Conservation (phyloP, 1,284 basidiomycete genomes). For the Athelia sp. region DNA sequence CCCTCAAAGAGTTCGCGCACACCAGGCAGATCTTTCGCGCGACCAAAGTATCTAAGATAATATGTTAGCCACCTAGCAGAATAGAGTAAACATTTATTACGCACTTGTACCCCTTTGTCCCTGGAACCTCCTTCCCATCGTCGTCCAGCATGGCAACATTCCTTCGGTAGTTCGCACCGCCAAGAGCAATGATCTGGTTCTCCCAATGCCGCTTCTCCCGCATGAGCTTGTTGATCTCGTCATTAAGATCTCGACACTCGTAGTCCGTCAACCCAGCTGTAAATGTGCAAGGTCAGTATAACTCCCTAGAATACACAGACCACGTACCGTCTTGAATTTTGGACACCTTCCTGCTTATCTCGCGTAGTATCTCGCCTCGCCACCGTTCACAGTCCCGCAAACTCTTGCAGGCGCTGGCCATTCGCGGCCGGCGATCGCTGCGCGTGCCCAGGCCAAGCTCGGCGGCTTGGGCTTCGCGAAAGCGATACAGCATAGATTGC, state of each 20-base stretch:
- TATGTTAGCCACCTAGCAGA: conserved; percentile 3
- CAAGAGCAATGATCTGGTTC: conserved; percentile 91
- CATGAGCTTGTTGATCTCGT: conserved; percentile 96
- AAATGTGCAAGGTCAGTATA: conserved; percentile 1
- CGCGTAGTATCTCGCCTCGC: conserved; percentile 91
- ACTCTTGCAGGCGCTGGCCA: conserved; percentile 89
- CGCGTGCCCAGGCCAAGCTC: conserved; percentile 89
- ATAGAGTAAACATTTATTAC: conserved; percentile 21
- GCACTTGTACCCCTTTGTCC: conserved; percentile 97
- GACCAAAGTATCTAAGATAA: conserved; percentile 82
- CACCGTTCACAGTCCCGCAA: conserved; percentile 92
- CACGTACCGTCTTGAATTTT: conserved; percentile 94
- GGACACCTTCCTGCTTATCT: conserved; percentile 94
- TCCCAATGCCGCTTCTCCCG: conserved; percentile 98
- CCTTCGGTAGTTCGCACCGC: conserved; percentile 94
- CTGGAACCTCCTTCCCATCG: conserved; percentile 92
- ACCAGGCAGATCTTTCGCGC: conserved; percentile 94
- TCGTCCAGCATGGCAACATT: conserved; percentile 91
- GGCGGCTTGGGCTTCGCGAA: conserved; percentile 93
- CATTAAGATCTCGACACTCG: conserved; percentile 94
- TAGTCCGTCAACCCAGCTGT: conserved; percentile 91
- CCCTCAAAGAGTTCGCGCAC: conserved; percentile 91
- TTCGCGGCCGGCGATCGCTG: conserved; percentile 77
- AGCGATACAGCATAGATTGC: conserved; percentile 98
- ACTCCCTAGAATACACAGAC: conserved; percentile 6